Percentiles rank a stretch among this genome's conserved stretches.
Evolutionary conservation across 164 flowering plant genomes (phyloP).

Genomic region (Vitis rotundifolia): DNA sequence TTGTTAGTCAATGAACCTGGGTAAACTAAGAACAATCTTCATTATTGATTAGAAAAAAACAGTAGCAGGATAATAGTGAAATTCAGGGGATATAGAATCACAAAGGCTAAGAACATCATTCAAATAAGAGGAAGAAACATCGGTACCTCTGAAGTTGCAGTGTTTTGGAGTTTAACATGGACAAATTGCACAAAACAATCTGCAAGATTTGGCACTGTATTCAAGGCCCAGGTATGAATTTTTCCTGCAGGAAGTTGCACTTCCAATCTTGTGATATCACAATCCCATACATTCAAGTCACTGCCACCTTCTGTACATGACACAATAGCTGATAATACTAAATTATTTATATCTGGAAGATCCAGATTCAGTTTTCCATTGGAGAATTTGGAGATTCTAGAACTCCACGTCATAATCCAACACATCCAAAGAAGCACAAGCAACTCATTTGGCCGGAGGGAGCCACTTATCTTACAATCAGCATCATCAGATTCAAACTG

Average conservation of each 20-base stretch:
- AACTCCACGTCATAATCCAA: conserved; percentile 61
- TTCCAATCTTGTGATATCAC: conserved; percentile 34
- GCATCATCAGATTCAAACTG: conserved; percentile 48
- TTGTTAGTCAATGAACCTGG: no score
- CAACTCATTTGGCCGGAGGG: conserved; percentile 48
- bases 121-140: background rate
- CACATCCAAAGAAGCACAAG: conserved; percentile 65
- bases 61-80: background rate
- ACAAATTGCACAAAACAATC: conserved; percentile 64
- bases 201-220: conserved; percentile 62
- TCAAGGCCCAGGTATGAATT: conserved; percentile 67
- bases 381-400: conserved; percentile 17
- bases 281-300: conserved; percentile 46
- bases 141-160: conserved; percentile 50
- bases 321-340: conserved; percentile 61
- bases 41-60: no score
- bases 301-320: conserved; percentile 50
- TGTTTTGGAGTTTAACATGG: conserved; percentile 44
- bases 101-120: background rate
- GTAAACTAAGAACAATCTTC: no score
- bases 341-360: conserved; percentile 67
- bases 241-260: conserved; percentile 58
- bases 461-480: conserved; percentile 56
- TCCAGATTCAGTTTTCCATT: conserved; percentile 15
- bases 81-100: background rate